Conservation (phyloP, 192 early-diverging fungal genomes). For the Allomyces macrogynus region DNA sequence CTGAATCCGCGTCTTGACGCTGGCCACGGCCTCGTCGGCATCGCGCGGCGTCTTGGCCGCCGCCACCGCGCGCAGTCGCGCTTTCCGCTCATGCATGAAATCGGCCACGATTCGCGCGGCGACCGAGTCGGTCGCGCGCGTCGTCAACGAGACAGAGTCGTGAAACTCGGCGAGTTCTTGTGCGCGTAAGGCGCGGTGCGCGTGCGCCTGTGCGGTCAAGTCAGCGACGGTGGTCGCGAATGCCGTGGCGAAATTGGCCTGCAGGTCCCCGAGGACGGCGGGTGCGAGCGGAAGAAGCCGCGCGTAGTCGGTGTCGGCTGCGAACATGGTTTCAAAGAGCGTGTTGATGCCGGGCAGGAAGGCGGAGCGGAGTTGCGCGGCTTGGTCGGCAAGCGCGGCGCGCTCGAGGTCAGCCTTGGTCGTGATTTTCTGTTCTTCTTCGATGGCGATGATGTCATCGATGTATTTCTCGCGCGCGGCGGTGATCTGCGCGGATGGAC, state of each 20-base stretch:
- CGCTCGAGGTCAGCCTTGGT: neutral
- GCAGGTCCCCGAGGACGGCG: constrained; percentile 21
- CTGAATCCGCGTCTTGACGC: constrained; percentile 14
- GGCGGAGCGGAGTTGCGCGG: neutral
- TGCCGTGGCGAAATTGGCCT: constrained; percentile 32
- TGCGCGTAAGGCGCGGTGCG: constrained; percentile 17
- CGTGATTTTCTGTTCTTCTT: constrained; percentile 37
- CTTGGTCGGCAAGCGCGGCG: neutral
- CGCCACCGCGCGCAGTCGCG: constrained; percentile 11
- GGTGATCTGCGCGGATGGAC: constrained; percentile 12
- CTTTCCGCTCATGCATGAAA: constrained; percentile 30
- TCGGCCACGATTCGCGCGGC: constrained; percentile 17
- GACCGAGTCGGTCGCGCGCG: constrained; percentile 22
- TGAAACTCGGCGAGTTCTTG: constrained; percentile 23
- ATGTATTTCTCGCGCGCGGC: constrained; percentile 35
- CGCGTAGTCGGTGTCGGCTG: constrained; percentile 29
- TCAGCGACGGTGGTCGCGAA: constrained; percentile 33
- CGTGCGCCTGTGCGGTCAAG: constrained; percentile 23
- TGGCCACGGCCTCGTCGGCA: constrained; percentile 10
- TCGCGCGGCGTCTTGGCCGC: constrained; percentile 13
- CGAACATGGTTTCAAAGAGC: constrained; percentile 33
- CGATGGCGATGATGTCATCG: constrained; percentile 37
- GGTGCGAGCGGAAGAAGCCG: constrained; percentile 16
- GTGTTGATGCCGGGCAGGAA: constrained; percentile 19
- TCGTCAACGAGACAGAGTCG: constrained; percentile 15